phyloP scores from a whole-genome alignment of 306 rosid genomes.

The Neltuma alba region DNA sequence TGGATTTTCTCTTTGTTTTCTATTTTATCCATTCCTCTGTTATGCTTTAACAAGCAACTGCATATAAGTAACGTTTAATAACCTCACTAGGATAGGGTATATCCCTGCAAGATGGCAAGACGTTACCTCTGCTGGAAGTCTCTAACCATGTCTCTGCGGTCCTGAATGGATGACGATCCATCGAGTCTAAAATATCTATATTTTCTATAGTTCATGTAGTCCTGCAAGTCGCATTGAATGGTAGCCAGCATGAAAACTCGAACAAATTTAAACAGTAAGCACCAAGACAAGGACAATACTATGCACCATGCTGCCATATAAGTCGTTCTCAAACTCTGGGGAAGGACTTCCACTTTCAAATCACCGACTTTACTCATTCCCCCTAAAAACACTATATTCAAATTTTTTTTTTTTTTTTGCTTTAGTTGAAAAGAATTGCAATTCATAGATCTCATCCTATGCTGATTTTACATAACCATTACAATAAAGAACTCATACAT shows the following conservation, averaged over 20 bases:
- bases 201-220: conserved; percentile 96
- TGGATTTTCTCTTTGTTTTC: not conserved
- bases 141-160: conserved; percentile 96
- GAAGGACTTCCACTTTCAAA: conserved; percentile 28
- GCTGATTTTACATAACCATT: conserved; percentile 17
- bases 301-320: not conserved
- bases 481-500: conserved; percentile 24
- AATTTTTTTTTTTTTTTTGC: conserved; percentile 4
- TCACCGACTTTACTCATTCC: conserved; percentile 15
- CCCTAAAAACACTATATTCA: not conserved
- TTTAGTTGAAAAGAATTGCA: not conserved
- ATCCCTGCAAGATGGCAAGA: conserved; percentile 18
- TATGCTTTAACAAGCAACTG: not conserved
- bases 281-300: conserved; percentile 7
- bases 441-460: conserved; percentile 6
- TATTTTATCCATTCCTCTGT: not conserved
- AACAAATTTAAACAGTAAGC: conserved; percentile 1
- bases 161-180: conserved; percentile 95
- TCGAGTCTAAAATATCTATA: conserved; percentile 93
- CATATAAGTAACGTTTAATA: conserved; percentile 25
- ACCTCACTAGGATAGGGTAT: conserved; percentile 15
- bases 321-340: conserved; percentile 24
- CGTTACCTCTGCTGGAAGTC: conserved; percentile 93
- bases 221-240: conserved; percentile 57
- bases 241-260: conserved; percentile 30